Percentiles rank a stretch among this genome's conserved stretches.
Evolutionary conservation across 2,329 filamentous ascomycete genomes (phyloP).

Genomic region (Diaporthe citrichinensis): DNA sequence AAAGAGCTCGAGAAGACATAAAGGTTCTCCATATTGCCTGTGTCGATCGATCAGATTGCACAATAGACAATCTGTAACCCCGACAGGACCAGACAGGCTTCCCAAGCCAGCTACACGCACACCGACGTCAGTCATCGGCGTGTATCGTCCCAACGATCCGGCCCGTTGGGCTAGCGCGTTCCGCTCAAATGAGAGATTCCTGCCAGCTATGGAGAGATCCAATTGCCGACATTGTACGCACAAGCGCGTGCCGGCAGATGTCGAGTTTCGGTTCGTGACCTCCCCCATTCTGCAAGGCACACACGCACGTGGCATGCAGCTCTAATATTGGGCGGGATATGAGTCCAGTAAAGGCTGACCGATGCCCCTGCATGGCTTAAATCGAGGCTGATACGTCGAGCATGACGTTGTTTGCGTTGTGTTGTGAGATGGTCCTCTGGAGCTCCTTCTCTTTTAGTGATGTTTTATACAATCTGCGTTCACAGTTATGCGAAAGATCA

Average conservation of each 20-base stretch:
- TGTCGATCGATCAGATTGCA: background rate
- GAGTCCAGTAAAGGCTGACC: background rate
- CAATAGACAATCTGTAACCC: background rate
- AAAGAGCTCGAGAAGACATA: accelerated
- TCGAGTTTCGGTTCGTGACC: background rate
- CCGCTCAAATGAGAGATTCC: background rate
- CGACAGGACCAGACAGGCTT: no score
- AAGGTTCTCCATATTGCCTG: accelerated
- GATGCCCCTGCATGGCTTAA: background rate
- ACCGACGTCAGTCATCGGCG: background rate
- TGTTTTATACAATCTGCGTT: no score
- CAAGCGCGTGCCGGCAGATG: background rate
- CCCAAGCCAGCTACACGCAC: background rate
- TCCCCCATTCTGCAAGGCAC: background rate
- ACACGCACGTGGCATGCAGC: background rate
- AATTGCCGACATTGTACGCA: background rate
- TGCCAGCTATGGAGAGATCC: background rate
- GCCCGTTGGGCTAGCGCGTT: background rate
- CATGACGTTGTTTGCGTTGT: background rate
- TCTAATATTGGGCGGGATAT: background rate
- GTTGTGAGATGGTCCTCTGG: background rate
- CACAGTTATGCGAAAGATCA: no score
- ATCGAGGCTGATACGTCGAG: background rate
- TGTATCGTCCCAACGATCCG: background rate
- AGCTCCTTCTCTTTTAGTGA: no score